Percentiles rank a stretch among this genome's conserved stretches.
These are phyloP conservation scores for Ceratocystis ficicola DNA, from an alignment of 2,329 filamentous ascomycete species.

Conservation along the genomic window DNA sequence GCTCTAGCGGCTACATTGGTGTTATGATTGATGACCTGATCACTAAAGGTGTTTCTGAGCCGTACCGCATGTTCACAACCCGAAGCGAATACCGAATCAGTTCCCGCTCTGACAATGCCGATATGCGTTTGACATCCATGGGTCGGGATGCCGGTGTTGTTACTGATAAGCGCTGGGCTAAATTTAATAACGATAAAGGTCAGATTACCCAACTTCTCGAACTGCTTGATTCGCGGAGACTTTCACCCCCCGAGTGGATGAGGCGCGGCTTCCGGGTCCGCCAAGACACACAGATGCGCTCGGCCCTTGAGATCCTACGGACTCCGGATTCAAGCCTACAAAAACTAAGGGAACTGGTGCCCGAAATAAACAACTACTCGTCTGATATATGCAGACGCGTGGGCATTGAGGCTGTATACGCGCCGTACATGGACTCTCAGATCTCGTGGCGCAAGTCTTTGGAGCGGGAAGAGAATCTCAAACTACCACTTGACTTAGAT, in stretches of 20 bases:
- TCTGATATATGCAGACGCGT: constrained; percentile 55
- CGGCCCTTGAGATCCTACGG: constrained; percentile 68
- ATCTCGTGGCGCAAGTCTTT: constrained; percentile 53
- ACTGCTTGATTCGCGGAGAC: constrained; percentile 45
- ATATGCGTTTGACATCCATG: constrained; percentile 67
- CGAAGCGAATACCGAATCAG: constrained; percentile 93
- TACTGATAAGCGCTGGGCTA: constrained; percentile 62
- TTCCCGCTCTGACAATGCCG: constrained; percentile 85
- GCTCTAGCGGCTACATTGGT: constrained; percentile 89
- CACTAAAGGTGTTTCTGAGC: constrained; percentile 92
- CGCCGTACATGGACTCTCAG: constrained; percentile 71
- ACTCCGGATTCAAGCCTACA: constrained; percentile 48
- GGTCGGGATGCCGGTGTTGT: constrained; percentile 69
- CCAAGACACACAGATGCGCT: constrained; percentile 53
- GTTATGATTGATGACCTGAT: constrained; percentile 98
- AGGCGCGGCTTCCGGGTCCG: constrained; percentile 57
- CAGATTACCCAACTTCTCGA: constrained; percentile 56
- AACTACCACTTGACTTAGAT: constrained; percentile 61
- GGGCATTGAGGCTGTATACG: constrained; percentile 71
- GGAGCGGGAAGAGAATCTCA: constrained; percentile 61
- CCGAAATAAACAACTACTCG: constrained; percentile 42
- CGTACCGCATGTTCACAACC: constrained; percentile 96
- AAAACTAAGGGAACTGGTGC: constrained; percentile 46
- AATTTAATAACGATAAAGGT: constrained; percentile 51
- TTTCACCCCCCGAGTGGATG: constrained; percentile 55